Evolutionary conservation across 176 grass and related monocot species (phyloP).

Genomic region (Hyparrhenia diplandra): DNA sequence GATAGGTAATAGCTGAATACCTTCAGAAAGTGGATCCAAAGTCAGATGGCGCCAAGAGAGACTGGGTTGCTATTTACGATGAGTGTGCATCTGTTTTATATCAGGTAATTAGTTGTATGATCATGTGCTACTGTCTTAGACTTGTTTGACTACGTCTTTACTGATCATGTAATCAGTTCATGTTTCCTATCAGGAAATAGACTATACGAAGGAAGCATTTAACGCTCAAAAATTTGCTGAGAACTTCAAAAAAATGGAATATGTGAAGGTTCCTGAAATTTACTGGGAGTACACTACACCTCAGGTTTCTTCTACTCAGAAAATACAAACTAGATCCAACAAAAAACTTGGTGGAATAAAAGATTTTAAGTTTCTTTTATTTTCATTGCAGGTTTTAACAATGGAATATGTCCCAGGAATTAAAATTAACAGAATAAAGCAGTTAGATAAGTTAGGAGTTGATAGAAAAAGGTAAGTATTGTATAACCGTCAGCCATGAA

Average conservation of each 20-base stretch:
- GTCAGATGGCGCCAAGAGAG: slow-evolving; percentile 96
- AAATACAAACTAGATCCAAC: slow-evolving; percentile 26
- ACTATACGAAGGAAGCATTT: slow-evolving; percentile 98
- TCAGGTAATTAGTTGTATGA: slow-evolving; percentile 50
- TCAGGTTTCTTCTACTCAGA: slow-evolving; percentile 62
- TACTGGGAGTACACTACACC: slow-evolving; percentile 90
- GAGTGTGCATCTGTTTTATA: slow-evolving; percentile 93
- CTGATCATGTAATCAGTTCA: slow-evolving; percentile 19
- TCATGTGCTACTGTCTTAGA: neutral
- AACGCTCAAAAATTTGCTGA: slow-evolving; percentile 85
- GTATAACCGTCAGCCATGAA: neutral
- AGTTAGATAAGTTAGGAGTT: slow-evolving; percentile 92
- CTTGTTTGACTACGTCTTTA: slow-evolving; percentile 7
- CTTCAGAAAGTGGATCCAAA: slow-evolving; percentile 99
- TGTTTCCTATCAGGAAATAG: slow-evolving; percentile 80
- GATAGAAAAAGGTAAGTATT: slow-evolving; percentile 82
- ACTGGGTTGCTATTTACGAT: slow-evolving; percentile 99
- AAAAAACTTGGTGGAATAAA: neutral
- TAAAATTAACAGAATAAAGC: slow-evolving; percentile 99
- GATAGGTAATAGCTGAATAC: slow-evolving; percentile 94
- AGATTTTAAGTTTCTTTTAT: slow-evolving; percentile 6
- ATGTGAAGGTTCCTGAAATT: slow-evolving; percentile 89
- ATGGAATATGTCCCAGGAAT: slow-evolving; percentile 99
- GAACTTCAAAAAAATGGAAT: slow-evolving; percentile 87
- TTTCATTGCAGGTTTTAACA: slow-evolving; percentile 70